Evolutionary conservation across 305 asterid species (phyloP), one percentile per base, ranked within the genome.

Genomic region (Lippia alba): DNA sequence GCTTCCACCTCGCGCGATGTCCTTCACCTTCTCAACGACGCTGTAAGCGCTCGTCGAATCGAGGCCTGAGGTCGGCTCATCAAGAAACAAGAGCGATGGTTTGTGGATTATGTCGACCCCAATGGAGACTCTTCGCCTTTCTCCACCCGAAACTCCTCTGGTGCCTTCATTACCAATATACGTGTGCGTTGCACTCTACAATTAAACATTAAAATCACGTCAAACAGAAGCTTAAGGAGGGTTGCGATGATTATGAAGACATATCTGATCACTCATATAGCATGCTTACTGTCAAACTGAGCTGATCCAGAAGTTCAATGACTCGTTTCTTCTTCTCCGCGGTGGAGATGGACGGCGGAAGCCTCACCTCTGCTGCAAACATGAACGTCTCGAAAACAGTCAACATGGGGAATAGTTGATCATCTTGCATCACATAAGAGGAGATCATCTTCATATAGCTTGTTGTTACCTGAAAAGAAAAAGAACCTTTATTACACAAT

Each of bases 401-500:
- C 63, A 92, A 41, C 98, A 90, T 90, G 7, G 96, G 90, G 12
- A 85, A 90, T 54, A 92, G 90, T 72, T 90, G 98, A 74, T 92
- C 98, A 54, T 92, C 98, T 84, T 92, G 94, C 98, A 90, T 92
- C 73, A 90, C 96, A 39, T 92, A 92, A 0, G 98, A 90, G 8
- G 98, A 92, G 12, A 92, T 81, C 94, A 86, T 88, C 85, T 92
- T 92, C 98, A 88, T 90, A 61, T 90, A 92, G 77, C 97, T 92
- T 0, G 97, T 74, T 53, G 97, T 89, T 56, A 92, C 97, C 97
- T 91, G 85, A 81, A 81, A 74, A 34, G 53, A 32, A 34, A 51
- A 16, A 30, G 5, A 10, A 0, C 30, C 5, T 45, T 9, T 36
- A 36, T 7, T 36, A 36, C 41, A 36, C 9, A 36, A 0, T 36